A percentile compares a stretch with the other conserved stretches of the same genome.
These are phyloP conservation scores for Melaleuca alternifolia DNA, from an alignment of 345 rosid genomes.

Conservation along the genomic window DNA sequence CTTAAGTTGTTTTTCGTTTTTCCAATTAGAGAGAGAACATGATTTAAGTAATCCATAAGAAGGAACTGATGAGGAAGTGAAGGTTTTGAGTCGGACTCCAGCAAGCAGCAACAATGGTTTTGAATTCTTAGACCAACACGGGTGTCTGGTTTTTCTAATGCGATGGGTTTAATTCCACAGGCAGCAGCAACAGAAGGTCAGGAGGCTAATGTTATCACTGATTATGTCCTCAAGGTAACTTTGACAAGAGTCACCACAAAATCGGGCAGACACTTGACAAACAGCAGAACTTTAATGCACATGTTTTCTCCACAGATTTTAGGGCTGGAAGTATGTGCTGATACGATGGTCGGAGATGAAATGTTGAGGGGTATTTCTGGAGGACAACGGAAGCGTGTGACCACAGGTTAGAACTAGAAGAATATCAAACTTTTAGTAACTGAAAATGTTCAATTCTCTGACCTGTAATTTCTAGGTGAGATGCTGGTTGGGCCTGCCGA, in stretches of 20 bases:
- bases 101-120: neutral
- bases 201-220: slow-evolving; percentile 38
- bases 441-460: neutral
- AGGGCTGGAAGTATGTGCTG: slow-evolving; percentile 27
- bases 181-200: slow-evolving; percentile 39
- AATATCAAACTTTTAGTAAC: neutral
- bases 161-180: slow-evolving; percentile 4
- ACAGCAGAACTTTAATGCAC: neutral
- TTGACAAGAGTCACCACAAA: neutral
- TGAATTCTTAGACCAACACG: neutral
- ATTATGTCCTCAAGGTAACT: slow-evolving; percentile 48
- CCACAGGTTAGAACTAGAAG: slow-evolving; percentile 14
- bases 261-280: too few relatives aligned
- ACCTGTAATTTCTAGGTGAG: slow-evolving; percentile 31
- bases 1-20: too few relatives aligned
- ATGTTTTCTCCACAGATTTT: slow-evolving; percentile 12
- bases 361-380: slow-evolving; percentile 38
- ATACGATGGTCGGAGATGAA: slow-evolving; percentile 22
- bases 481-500: slow-evolving; percentile 64
- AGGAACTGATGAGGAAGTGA: neutral
- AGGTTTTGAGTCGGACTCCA: neutral
- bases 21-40: too few relatives aligned
- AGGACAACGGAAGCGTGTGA: slow-evolving; percentile 32
- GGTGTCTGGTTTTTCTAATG: neutral
- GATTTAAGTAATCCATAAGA: neutral